These are phyloP conservation scores for Colletotrichum ledebouriae DNA, from an alignment of 2,329 filamentous ascomycete genomes.

Conservation along the genomic window DNA sequence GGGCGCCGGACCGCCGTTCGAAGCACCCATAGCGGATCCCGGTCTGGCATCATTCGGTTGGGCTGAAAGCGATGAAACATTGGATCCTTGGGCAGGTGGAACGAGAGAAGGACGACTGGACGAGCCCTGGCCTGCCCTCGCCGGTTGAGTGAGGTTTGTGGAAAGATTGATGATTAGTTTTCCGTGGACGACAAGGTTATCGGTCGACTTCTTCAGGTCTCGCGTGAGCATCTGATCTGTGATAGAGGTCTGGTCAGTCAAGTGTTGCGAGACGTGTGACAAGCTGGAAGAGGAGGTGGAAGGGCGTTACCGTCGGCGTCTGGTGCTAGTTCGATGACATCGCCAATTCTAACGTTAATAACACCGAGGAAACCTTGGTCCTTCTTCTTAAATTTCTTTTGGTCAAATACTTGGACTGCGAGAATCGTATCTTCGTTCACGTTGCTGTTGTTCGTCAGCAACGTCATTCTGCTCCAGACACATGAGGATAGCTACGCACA, in stretches of 20 bases:
- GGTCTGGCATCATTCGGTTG: conserved; percentile 63
- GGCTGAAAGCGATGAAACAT: conserved; percentile 58
- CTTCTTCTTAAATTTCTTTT: conserved; percentile 99
- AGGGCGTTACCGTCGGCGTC: conserved; percentile 85
- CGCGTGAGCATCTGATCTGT: conserved; percentile 99
- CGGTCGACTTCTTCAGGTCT: conserved; percentile 97
- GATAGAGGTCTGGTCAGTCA: conserved; percentile 46
- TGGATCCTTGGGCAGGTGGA: conserved; percentile 57
- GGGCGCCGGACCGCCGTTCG: conserved; percentile 59
- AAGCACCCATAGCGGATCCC: conserved; percentile 65
- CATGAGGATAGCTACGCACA: conserved; percentile 71
- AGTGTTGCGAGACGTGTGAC: conserved; percentile 43
- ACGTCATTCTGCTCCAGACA: conserved; percentile 42
- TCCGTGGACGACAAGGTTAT: conserved; percentile 97
- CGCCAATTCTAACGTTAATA: conserved; percentile 95
- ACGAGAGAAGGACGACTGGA: conserved; percentile 62
- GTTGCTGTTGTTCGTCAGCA: conserved; percentile 66
- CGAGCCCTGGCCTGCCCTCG: conserved; percentile 64
- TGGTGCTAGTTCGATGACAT: conserved; percentile 90
- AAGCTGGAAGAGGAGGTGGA: not conserved
- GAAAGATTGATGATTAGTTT: conserved; percentile 98
- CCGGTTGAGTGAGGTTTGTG: conserved; percentile 84
- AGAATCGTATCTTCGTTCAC: conserved; percentile 96
- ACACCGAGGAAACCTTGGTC: conserved; percentile 98
- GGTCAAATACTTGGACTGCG: conserved; percentile 98